A percentile compares a stretch with the other conserved stretches of the same genome.
phyloP scores from a whole-genome alignment of 305 asterid species.

The Rubia balearica region DNA sequence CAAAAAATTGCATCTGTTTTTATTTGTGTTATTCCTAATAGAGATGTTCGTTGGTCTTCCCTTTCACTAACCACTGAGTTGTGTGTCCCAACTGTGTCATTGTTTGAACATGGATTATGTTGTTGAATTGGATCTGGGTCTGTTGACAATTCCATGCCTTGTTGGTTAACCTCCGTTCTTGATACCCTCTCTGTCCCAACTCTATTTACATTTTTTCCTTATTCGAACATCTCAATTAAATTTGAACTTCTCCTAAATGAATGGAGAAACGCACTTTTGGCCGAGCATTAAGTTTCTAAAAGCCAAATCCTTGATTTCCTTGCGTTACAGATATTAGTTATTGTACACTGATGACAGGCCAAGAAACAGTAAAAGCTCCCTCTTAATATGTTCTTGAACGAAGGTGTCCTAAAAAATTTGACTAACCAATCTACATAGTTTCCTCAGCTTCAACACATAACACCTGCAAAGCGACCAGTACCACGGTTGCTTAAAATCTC shows the following conservation, averaged over 20 bases:
- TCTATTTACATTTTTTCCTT: too few species aligned
- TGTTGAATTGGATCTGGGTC: too few species aligned
- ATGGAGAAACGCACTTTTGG: not conserved
- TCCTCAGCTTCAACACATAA: conserved; percentile 29
- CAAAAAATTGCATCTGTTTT: too few species aligned
- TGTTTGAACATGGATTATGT: too few species aligned
- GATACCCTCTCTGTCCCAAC: too few species aligned
- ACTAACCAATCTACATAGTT: conserved; percentile 46
- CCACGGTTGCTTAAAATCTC: conserved; percentile 19
- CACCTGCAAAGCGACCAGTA: conserved; percentile 23
- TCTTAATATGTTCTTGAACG: conserved; percentile 29
- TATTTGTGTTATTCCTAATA: too few species aligned
- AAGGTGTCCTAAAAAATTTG: conserved; percentile 35
- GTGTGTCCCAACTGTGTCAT: too few species aligned
- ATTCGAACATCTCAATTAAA: too few species aligned
- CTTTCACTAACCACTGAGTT: too few species aligned
- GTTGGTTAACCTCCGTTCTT: too few species aligned
- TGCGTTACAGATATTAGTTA: conserved; percentile 34
- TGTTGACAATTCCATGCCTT: too few species aligned
- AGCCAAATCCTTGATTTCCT: conserved; percentile 11
- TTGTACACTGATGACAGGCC: conserved; percentile 46
- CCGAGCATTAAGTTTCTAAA: not conserved
- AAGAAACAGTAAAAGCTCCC: conserved; percentile 25
- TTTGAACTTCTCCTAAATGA: not conserved
- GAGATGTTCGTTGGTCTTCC: too few species aligned